These are phyloP conservation scores for Nakazawaea wickerhamii DNA, from an alignment of 805 yeast species.

Conservation along the genomic window DNA sequence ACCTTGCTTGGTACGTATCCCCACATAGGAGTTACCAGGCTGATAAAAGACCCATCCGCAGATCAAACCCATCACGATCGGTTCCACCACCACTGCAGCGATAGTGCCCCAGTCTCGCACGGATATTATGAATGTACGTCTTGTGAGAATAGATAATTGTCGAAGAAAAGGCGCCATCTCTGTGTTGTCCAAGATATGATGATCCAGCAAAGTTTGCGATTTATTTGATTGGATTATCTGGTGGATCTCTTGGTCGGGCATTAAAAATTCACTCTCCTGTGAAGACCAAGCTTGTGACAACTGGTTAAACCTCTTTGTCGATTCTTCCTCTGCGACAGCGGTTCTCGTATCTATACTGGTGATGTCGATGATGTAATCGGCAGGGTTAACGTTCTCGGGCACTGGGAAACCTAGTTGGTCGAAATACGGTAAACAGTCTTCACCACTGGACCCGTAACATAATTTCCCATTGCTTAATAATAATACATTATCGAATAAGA, in stretches of 20 bases:
- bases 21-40: constrained; percentile 55
- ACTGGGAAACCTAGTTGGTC: constrained; percentile 35
- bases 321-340: constrained; percentile 27
- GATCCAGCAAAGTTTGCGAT: neutral
- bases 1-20: constrained; percentile 56
- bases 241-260: neutral
- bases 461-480: constrained; percentile 59
- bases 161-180: constrained; percentile 35
- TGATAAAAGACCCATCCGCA: constrained; percentile 74
- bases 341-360: constrained; percentile 51
- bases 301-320: constrained; percentile 27
- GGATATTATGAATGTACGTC: constrained; percentile 41
- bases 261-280: constrained; percentile 29
- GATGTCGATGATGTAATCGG: constrained; percentile 53
- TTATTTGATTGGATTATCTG: constrained; percentile 14
- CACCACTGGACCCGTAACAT: constrained; percentile 39
- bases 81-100: constrained; percentile 35
- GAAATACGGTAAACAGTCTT: constrained; percentile 44
- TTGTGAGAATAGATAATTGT: constrained; percentile 38
- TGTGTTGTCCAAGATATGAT: constrained; percentile 18
- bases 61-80: constrained; percentile 48
- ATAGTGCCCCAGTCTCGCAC: constrained; percentile 47
- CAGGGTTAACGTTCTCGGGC: constrained; percentile 51
- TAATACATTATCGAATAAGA: constrained; percentile 61
- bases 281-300: constrained; percentile 21